Evolutionary conservation across 176 grass and related monocot genomes (phyloP), one percentile per base, ranked within the genome.

Genomic region (Triticum timopheevii): DNA sequence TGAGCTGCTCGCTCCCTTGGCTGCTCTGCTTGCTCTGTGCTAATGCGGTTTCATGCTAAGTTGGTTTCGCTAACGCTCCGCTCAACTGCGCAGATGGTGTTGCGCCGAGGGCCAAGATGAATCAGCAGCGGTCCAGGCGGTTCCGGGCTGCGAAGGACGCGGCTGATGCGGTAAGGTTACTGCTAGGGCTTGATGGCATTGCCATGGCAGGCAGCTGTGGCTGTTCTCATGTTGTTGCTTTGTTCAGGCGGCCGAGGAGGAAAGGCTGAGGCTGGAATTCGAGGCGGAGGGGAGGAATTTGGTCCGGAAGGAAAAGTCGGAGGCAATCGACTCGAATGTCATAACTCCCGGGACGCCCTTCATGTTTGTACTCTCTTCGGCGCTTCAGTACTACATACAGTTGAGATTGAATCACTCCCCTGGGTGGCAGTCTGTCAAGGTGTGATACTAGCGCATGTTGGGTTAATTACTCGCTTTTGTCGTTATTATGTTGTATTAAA

Each of bases 91-190:
- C 54, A 99, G 97, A 99, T 19, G 97, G 97, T 11, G 94, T 99
- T 10, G 97, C 94, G 25, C 94, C 97, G 4, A 93, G 97, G 86
- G 97, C 97, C 4, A 99, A 99, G 87, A 99, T 99, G 92, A 99
- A 99, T 31, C 97, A 99, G 47, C 97, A 99, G 85, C 83, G 97
- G 27, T 94, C 92, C 11, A 88, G 97, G 61, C 97, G 97, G 61
- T 99, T 96, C 83, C 89, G 94, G 44, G 94, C 97, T 13, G 92
- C 94, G 7, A 99, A 99, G 78, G 97, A 96, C 17, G 92, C 90
- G 3, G 90, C 92, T 9, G 92, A 99, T 42, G 90, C 90, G 70
- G 97, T 99, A 85, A 88, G 78, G 36, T 62, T 82, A 62, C 17
- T 36, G 50, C 49, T n/a, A 0, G 8, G 50, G 73, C 4, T 12